These are phyloP conservation scores for Pyricularia pennisetigena DNA, from an alignment of 2,329 filamentous ascomycete species.

Conservation along the genomic window DNA sequence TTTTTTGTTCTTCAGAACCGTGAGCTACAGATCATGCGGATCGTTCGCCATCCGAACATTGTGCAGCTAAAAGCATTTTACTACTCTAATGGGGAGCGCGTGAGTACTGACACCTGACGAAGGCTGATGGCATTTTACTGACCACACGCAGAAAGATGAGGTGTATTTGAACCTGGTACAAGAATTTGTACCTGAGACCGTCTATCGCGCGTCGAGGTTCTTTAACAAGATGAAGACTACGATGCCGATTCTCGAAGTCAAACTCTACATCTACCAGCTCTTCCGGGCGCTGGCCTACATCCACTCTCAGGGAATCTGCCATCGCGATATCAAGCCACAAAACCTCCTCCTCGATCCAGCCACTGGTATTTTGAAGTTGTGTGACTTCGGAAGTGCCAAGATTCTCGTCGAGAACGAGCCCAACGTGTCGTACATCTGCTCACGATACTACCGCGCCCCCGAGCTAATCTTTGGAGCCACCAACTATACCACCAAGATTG, in stretches of 20 bases:
- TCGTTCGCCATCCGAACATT: constrained; percentile 97
- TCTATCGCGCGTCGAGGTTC: constrained; percentile 94
- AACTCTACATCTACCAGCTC: constrained; percentile 98
- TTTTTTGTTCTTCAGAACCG: constrained; percentile 60
- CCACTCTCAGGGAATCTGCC: constrained; percentile 97
- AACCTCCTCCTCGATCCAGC: constrained; percentile 89
- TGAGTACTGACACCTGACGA: constrained; percentile 32
- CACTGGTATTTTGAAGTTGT: constrained; percentile 89
- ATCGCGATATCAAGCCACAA: constrained; percentile 98
- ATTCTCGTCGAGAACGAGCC: constrained; percentile 98
- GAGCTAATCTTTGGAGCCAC: constrained; percentile 98
- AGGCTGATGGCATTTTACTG: not conserved
- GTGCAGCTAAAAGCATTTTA: constrained; percentile 99
- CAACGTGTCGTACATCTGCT: constrained; percentile 99
- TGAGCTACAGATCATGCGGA: constrained; percentile 98
- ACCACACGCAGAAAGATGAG: constrained; percentile 71
- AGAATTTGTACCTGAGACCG: constrained; percentile 96
- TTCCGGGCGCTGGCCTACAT: constrained; percentile 98
- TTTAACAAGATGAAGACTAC: constrained; percentile 99
- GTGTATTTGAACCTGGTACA: constrained; percentile 97
- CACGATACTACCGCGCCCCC: constrained; percentile 93
- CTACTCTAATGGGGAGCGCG: constrained; percentile 97
- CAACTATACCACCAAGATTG: constrained; percentile 99
- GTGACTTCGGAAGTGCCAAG: constrained; percentile 98
- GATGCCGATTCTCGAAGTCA: constrained; percentile 97